These are phyloP conservation scores for Ogataea trehalophila DNA, from an alignment of 805 yeast species.

Conservation along the genomic window DNA sequence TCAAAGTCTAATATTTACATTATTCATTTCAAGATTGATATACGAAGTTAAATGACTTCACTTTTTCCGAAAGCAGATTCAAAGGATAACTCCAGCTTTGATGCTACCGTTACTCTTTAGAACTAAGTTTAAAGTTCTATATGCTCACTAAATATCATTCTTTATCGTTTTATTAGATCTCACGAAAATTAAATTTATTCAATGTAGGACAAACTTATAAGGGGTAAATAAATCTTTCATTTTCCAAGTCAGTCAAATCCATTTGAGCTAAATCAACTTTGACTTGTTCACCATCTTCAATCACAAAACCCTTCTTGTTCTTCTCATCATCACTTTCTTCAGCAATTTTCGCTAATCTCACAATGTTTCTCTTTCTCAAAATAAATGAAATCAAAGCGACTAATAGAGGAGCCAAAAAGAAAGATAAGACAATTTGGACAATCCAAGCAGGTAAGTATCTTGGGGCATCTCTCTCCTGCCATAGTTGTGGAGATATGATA, in stretches of 20 bases:
- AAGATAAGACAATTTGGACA: slow-evolving; percentile 51
- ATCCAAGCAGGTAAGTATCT: slow-evolving; percentile 47
- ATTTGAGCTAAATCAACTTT: slow-evolving; percentile 39
- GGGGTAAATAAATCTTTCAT: slow-evolving; percentile 48
- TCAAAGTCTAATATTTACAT: no score
- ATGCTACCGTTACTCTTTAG: no score
- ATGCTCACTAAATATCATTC: no score
- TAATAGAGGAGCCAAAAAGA: slow-evolving; percentile 40
- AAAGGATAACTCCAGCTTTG: no score
- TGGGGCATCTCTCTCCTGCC: slow-evolving; percentile 47
- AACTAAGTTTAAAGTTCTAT: no score
- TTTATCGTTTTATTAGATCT: no score
- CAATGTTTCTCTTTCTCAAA: slow-evolving; percentile 39
- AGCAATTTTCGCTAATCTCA: slow-evolving; percentile 27
- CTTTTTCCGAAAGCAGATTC: no score
- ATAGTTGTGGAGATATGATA: slow-evolving; percentile 52
- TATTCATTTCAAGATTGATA: no score
- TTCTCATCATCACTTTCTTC: slow-evolving; percentile 13
- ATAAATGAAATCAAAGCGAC: slow-evolving; percentile 41
- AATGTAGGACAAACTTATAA: slow-evolving; percentile 18
- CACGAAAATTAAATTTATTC: no score
- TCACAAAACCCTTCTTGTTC: slow-evolving; percentile 24
- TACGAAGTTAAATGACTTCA: no score
- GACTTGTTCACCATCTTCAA: slow-evolving; percentile 16
- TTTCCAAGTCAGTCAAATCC: slow-evolving; percentile 52